Evolutionary conservation across 306 rosid genomes (phyloP).

Genomic region (Fagus crenata): DNA sequence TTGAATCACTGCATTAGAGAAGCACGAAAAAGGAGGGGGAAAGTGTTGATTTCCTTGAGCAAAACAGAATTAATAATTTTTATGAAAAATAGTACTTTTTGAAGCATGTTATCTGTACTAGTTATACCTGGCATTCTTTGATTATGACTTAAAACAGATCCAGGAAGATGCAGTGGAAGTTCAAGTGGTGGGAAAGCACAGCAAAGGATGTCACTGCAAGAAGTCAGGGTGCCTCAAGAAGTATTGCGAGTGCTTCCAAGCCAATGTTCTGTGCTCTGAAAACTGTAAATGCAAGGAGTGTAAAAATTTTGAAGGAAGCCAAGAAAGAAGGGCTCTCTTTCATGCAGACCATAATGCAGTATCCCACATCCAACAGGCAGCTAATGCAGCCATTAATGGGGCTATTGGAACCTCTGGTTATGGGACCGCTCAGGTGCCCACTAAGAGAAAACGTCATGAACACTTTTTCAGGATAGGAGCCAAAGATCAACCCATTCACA

Average conservation of each 20-base stretch:
- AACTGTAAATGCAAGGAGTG: slow-evolving; percentile 76
- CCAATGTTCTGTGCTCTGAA: slow-evolving; percentile 72
- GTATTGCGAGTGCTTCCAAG: slow-evolving; percentile 88
- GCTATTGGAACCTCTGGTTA: slow-evolving; percentile 55
- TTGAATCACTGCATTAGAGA: not conserved
- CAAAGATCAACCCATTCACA: slow-evolving; percentile 40
- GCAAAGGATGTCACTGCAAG: slow-evolving; percentile 85
- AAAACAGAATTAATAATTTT: slow-evolving; percentile 4
- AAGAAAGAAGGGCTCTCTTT: slow-evolving; percentile 51
- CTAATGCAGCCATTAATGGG: slow-evolving; percentile 61
- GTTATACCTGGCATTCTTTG: slow-evolving; percentile 25
- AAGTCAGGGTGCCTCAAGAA: slow-evolving; percentile 89
- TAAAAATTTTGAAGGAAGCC: slow-evolving; percentile 77
- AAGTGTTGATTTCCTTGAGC: slow-evolving; percentile 7
- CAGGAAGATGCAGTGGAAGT: slow-evolving; percentile 58
- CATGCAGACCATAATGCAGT: slow-evolving; percentile 41
- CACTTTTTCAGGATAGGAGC: slow-evolving; percentile 35
- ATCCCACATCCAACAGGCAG: slow-evolving; percentile 49
- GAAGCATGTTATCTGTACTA: slow-evolving; percentile 22
- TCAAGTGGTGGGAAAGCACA: slow-evolving; percentile 74
- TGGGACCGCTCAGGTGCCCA: slow-evolving; percentile 46
- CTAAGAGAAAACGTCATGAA: slow-evolving; percentile 50
- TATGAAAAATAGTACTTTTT: slow-evolving; percentile 5
- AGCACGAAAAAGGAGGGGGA: not conserved
- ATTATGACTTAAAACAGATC: slow-evolving; percentile 32